A percentile compares a stretch with the other conserved stretches of the same genome.
Evolutionary conservation across 345 rosid species (phyloP).

Genomic region (Triadica sebifera): DNA sequence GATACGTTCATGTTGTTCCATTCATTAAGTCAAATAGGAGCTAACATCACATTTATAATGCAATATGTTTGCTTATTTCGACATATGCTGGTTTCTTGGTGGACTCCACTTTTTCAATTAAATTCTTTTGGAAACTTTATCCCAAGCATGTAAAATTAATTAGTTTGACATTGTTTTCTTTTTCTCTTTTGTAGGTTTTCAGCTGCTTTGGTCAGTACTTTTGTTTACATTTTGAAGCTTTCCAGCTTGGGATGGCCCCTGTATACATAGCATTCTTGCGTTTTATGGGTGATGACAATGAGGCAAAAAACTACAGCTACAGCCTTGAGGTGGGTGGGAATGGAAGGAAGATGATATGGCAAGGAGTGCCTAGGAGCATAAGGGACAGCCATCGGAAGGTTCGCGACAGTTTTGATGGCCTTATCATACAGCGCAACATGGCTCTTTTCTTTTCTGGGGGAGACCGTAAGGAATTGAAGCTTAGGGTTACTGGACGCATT

Average conservation of each 20-base stretch:
- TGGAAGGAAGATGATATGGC: constrained; percentile 73
- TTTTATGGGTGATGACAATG: constrained; percentile 78
- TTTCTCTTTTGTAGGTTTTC: constrained; percentile 44
- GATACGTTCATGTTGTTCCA: neutral
- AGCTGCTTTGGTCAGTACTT: constrained; percentile 82
- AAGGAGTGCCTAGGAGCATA: constrained; percentile 79
- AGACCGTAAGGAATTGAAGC: constrained; percentile 73
- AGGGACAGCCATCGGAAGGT: constrained; percentile 76
- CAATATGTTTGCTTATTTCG: too few relatives aligned
- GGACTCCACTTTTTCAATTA: neutral
- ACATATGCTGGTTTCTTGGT: neutral
- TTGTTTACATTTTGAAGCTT: constrained; percentile 79
- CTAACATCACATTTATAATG: neutral
- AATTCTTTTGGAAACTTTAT: neutral
- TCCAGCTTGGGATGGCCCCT: constrained; percentile 76
- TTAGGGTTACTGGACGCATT: constrained; percentile 75
- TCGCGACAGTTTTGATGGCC: constrained; percentile 79
- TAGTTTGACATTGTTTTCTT: neutral
- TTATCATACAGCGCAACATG: constrained; percentile 74
- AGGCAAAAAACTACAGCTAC: constrained; percentile 72
- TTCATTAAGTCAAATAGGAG: neutral
- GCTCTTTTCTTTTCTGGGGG: constrained; percentile 83
- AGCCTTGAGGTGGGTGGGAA: constrained; percentile 87
- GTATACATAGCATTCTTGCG: constrained; percentile 76
- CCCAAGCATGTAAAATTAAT: neutral